Evolutionary conservation across 2,329 filamentous ascomycete genomes (phyloP).

Genomic region (Xylariaceae sp.): DNA sequence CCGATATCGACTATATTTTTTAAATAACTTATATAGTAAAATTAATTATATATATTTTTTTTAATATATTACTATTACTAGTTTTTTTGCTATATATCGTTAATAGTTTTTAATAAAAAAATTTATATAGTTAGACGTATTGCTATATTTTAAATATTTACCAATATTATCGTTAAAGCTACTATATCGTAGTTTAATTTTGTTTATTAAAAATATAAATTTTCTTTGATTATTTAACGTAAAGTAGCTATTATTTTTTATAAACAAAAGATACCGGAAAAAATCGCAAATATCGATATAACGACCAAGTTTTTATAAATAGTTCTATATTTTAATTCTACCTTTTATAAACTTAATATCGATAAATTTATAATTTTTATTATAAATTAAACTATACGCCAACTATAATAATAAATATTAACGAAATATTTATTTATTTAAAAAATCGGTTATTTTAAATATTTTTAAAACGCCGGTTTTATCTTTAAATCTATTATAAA

Average conservation of each 20-base stretch:
- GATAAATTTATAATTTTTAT: not conserved
- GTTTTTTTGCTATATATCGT: no score
- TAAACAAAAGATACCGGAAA: not conserved
- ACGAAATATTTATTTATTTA: not conserved
- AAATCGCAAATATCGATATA: not conserved
- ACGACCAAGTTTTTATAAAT: not conserved
- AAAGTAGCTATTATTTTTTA: not conserved
- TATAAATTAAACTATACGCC: not conserved
- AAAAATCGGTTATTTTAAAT: not conserved
- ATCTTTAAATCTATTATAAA: not conserved
- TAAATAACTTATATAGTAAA: no score
- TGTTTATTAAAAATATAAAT: not conserved
- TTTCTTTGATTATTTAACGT: not conserved
- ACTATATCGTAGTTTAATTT: not conserved
- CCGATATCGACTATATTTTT: no score
- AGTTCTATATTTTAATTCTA: not conserved
- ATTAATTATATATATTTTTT: no score
- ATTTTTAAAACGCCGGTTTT: not conserved
- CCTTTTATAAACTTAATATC: not conserved
- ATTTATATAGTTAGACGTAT: not conserved
- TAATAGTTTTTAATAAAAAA: no score
- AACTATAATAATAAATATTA: not conserved
- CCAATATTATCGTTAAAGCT: not conserved
- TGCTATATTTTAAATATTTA: not conserved
- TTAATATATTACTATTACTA: no score